Conservation (phyloP, 1,284 basidiomycete species). For the Pyrrhoderma noxium region DNA sequence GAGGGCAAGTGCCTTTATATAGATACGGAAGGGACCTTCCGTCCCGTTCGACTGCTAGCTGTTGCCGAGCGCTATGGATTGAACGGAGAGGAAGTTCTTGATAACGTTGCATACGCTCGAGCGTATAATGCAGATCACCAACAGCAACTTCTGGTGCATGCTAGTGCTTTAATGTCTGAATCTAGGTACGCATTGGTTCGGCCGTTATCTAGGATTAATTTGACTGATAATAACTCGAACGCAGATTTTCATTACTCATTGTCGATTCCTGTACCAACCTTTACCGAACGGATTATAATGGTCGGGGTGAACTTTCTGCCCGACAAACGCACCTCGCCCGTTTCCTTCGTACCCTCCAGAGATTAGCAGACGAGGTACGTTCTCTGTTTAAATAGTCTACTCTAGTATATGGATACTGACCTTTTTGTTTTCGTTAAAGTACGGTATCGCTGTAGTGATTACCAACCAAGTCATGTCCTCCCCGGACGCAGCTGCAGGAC, state of each 20-base stretch:
- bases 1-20: conserved; percentile 99
- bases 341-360: conserved; percentile 88
- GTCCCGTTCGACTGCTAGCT: conserved; percentile 89
- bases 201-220: conserved; percentile 10
- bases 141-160: conserved; percentile 81
- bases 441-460: conserved; percentile 94
- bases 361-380: conserved; percentile 90
- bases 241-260: conserved; percentile 90
- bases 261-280: conserved; percentile 96
- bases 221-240: conserved; percentile 9
- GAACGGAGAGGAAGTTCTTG: conserved; percentile 95
- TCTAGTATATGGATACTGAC: background rate
- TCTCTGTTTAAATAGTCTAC: background rate
- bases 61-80: conserved; percentile 95
- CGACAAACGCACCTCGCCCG: conserved; percentile 97
- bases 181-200: conserved; percentile 63
- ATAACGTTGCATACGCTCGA: conserved; percentile 97
- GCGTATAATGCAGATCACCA: conserved; percentile 99
- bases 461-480: conserved; percentile 99
- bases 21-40: conserved; percentile 98
- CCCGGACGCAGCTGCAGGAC: conserved; percentile 88
- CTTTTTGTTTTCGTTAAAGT: conserved; percentile 41
- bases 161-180: conserved; percentile 95
- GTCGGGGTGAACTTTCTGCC: conserved; percentile 92
- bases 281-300: conserved; percentile 94